phyloP scores from a whole-genome alignment of 2,329 filamentous ascomycete species.

The Cadophora gregata region DNA sequence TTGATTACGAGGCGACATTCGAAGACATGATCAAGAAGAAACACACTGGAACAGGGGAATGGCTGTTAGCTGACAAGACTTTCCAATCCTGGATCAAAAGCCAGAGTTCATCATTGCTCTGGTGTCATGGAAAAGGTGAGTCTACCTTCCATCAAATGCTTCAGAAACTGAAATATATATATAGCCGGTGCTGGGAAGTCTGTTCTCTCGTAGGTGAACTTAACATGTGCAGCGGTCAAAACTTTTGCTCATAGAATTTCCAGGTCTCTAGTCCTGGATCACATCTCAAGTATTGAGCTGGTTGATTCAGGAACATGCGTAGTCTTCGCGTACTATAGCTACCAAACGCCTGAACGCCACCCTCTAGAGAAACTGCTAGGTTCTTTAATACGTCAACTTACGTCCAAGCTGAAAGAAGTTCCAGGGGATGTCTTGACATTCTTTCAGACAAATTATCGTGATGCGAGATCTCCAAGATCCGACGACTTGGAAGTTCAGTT shows the following conservation, averaged over 20 bases:
- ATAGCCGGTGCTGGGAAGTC: conserved; percentile 3
- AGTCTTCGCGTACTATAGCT: conserved; percentile 2
- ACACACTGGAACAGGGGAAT: conserved; percentile 3
- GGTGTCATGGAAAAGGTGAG: conserved; percentile 4
- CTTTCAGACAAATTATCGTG: background rate
- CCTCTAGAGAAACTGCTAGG: background rate
- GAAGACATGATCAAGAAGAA: conserved; percentile 4
- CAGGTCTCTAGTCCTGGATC: background rate
- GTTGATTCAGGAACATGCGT: background rate
- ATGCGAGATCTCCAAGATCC: background rate
- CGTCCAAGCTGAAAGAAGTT: conserved; percentile 6
- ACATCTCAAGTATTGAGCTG: background rate
- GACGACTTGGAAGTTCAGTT: background rate
- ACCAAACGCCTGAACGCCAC: background rate
- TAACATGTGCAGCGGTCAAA: background rate
- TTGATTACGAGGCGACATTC: background rate
- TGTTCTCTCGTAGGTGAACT: conserved; percentile 1
- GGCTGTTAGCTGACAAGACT: background rate
- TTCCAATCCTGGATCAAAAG: background rate
- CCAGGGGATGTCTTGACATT: background rate
- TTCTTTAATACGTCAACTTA: background rate
- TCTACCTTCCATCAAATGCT: background rate
- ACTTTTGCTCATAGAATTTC: background rate
- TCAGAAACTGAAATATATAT: background rate
- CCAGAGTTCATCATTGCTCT: background rate